A percentile compares a stretch with the other conserved stretches of the same genome.
Conservation (phyloP, 306 rosid species). For the Glycine latifolia region DNA sequence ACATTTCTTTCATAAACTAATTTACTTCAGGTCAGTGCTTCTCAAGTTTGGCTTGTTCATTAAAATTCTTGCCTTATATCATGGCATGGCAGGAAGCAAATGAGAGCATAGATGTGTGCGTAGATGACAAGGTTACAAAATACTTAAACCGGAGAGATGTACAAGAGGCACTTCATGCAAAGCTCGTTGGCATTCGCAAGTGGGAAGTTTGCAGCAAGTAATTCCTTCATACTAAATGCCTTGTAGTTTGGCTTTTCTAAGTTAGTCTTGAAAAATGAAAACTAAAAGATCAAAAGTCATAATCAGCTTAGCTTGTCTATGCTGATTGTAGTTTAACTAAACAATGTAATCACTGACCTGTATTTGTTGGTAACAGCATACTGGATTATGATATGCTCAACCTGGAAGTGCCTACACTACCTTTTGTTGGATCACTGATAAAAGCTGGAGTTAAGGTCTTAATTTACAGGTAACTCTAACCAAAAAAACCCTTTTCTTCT, state of each 20-base stretch:
- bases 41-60: slow-evolving; percentile 32
- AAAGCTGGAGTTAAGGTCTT: slow-evolving; percentile 79
- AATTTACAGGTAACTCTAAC: slow-evolving; percentile 76
- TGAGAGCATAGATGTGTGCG: slow-evolving; percentile 87
- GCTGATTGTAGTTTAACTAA: slow-evolving; percentile 11
- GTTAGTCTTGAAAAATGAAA: neutral
- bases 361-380: slow-evolving; percentile 50
- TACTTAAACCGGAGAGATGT: slow-evolving; percentile 88
- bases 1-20: neutral
- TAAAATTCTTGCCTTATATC: neutral
- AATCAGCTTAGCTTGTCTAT: slow-evolving; percentile 5
- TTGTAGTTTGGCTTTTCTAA: neutral
- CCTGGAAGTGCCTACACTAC: slow-evolving; percentile 87
- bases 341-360: neutral
- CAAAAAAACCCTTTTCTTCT: neutral
- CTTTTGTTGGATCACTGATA: slow-evolving; percentile 70
- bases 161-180: slow-evolving; percentile 82
- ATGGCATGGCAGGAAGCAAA: slow-evolving; percentile 63
- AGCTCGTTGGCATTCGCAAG: slow-evolving; percentile 79
- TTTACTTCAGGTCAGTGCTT: neutral
- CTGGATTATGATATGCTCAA: slow-evolving; percentile 82
- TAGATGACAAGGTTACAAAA: slow-evolving; percentile 87
- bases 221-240: slow-evolving; percentile 26
- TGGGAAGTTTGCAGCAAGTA: slow-evolving; percentile 98
- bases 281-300: neutral